Base-by-base conservation (phyloP, 2,329 filamentous ascomycete genomes). In the Mycosphaerella arachidis region DNA sequence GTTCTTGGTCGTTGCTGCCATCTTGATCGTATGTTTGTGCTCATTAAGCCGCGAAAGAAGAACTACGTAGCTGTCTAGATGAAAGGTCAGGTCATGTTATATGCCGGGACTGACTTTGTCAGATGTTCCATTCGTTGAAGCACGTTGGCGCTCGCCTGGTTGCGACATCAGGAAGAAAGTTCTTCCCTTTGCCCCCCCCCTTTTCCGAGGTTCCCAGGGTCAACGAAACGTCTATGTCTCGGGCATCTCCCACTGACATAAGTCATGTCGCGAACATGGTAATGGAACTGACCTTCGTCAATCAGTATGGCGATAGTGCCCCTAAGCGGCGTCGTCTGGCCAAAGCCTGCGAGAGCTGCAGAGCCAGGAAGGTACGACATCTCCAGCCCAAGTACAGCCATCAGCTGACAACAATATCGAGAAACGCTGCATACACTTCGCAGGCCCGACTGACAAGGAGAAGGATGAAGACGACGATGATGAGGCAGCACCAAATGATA, bases 401-500 rank as follows among this genome's bases (percentile, higher is more conserved):
- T 52, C 48, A 9, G 58, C 58, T 60, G 50, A 61, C 55, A 50
- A 55, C 37, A 24, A 24, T 16, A 43, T 43, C 9, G 56, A 73
- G 71, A 73, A 73, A 71, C 64, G 71, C 56, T 73, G 71, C 58
- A 60, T 69, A 24, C 70, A 73, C 53, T 69, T 68, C 27, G 66
- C 63, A 6, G 63, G 50, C 10, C 30, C 58, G 4, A 63, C 56
- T 37, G 43, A 58, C 46, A 56, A 40, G 9, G 53, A 30, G n/a
- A 35, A 46, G 5, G 59, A 62, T 10, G 31, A 59, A 24, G 46
- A 57, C 4, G 54, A 55, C n/a, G 56, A 63, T 16, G n/a, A 57
- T 27, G 43, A 30, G 9, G 51, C 60, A 48, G 50, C 50, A 5
- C 55, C 48, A 20, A 53, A 63, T 43, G 45, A 24, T 4, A 12